Base-by-base conservation (phyloP, 2,329 filamentous ascomycete species). In the Venturia nashicola region DNA sequence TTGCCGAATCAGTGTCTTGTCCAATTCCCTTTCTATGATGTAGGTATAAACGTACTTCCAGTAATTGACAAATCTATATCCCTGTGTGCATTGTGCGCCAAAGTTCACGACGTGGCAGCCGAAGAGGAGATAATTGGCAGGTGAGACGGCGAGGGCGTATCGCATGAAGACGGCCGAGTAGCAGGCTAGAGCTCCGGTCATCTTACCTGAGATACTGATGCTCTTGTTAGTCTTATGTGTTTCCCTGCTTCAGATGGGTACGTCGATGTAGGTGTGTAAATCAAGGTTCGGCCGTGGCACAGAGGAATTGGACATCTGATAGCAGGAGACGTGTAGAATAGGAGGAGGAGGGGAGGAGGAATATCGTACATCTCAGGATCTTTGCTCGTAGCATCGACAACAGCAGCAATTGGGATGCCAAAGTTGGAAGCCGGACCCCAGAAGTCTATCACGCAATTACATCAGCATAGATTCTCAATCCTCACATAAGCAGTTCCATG, bases 61-160 rank as follows among this genome's bases (percentile, higher is more conserved):
- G 75, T 85, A 85, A 69, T 82, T 80, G 67, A 85, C 66, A 71
- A 83, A 87, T 63, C 85, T 78, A 75, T 86, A 86, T 23, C 79
- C 83, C 72, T 87, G 85, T 40, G 80, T 82, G 55, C 77, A 68
- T 74, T 87, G 85, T 57, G 83, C 82, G 67, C 74, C 75, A 74
- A 85, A 86, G 76, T 87, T 87, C 75, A 86, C 80, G 66, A 83
- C 76, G 74, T 87, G 85, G 77, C 84, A 87, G 68, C 81, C 84
- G 74, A 87, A 87, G 64, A 87, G 82, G 67, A 87, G 83, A 77
- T 86, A 86, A 77, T 87, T 87, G 70, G 78, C 79, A 48, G 85
- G 85, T 18, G 77, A 77, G 64, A 87, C 83, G 66, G 85, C 84
- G 67, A 87, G 72, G 65, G 85, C 76, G 76, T 87, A 87, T 72